phyloP scores from a whole-genome alignment of 148 eudicot species.

The Nepenthes gracilis region DNA sequence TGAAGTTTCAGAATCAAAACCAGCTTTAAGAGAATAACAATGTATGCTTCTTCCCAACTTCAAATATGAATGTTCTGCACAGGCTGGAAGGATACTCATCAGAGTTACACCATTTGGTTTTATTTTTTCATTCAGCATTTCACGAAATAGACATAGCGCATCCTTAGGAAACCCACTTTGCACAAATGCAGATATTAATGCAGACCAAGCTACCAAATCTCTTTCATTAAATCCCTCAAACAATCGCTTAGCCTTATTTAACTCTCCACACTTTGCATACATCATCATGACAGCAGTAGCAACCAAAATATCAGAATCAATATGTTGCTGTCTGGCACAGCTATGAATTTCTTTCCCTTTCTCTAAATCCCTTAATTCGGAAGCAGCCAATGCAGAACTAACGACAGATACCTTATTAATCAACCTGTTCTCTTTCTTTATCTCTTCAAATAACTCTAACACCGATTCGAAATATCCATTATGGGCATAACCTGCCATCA shows the following conservation, averaged over 20 bases:
- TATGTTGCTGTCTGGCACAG: slow-evolving; percentile 23
- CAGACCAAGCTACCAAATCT: slow-evolving; percentile 73
- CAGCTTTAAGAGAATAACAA: slow-evolving; percentile 44
- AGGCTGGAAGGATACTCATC: slow-evolving; percentile 53
- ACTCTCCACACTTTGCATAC: slow-evolving; percentile 63
- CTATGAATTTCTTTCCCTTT: slow-evolving; percentile 49
- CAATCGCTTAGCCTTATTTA: slow-evolving; percentile 28
- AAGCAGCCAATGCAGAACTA: slow-evolving; percentile 57
- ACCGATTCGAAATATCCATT: slow-evolving; percentile 35
- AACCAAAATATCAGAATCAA: slow-evolving; percentile 40
- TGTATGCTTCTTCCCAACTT: slow-evolving; percentile 57
- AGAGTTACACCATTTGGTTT: slow-evolving; percentile 52
- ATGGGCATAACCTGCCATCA: slow-evolving; percentile 62
- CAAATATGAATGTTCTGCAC: slow-evolving; percentile 33
- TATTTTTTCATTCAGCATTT: slow-evolving; percentile 39
- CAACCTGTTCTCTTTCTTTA: slow-evolving; percentile 24
- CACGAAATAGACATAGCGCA: slow-evolving; percentile 41
- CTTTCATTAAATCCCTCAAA: slow-evolving; percentile 38
- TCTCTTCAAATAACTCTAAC: slow-evolving; percentile 38
- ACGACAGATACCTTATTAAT: slow-evolving; percentile 52
- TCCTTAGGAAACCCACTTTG: slow-evolving; percentile 40
- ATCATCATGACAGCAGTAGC: slow-evolving; percentile 63
- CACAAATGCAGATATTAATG: slow-evolving; percentile 46
- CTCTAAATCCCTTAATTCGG: slow-evolving; percentile 43
- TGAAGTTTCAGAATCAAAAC: slow-evolving; percentile 28